Percentiles rank a stretch among this genome's conserved stretches.
phyloP scores from a whole-genome alignment of 768 basidiomycete genomes.

The Amanita fuliginea region DNA sequence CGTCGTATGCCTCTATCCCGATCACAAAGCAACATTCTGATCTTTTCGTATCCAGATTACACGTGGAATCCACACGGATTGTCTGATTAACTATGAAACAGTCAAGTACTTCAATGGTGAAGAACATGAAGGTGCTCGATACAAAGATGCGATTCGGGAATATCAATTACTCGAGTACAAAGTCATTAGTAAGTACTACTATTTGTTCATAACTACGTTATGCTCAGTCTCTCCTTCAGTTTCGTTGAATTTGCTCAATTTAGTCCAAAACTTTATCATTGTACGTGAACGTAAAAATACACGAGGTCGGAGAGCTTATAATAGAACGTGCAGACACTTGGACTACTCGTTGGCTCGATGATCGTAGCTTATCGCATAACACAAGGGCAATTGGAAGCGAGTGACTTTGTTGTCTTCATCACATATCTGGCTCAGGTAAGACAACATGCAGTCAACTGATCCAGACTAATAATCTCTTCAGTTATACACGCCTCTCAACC shows the following conservation, averaged over 20 bases:
- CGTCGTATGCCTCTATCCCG: conserved; percentile 32
- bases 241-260: conserved; percentile 63
- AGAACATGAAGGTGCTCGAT: conserved; percentile 63
- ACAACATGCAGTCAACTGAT: neutral
- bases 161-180: conserved; percentile 69
- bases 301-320: neutral
- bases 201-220: neutral
- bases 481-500: conserved; percentile 67
- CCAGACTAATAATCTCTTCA: conserved; percentile 16
- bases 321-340: conserved; percentile 42
- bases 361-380: conserved; percentile 68
- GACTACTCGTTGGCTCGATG: conserved; percentile 72
- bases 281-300: conserved; percentile 24
- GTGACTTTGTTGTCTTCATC: conserved; percentile 71
- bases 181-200: conserved; percentile 48
- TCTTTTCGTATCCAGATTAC: conserved; percentile 35
- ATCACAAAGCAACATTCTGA: neutral
- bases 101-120: conserved; percentile 90
- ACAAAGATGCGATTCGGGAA: conserved; percentile 55
- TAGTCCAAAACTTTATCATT: conserved; percentile 76
- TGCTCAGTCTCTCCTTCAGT: conserved; percentile 22
- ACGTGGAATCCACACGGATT: conserved; percentile 77
- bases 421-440: conserved; percentile 70
- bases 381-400: conserved; percentile 34
- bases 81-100: conserved; percentile 72